These are phyloP conservation scores for Fusarium pilosicola DNA, from an alignment of 2,329 filamentous ascomycete species.

Conservation along the genomic window DNA sequence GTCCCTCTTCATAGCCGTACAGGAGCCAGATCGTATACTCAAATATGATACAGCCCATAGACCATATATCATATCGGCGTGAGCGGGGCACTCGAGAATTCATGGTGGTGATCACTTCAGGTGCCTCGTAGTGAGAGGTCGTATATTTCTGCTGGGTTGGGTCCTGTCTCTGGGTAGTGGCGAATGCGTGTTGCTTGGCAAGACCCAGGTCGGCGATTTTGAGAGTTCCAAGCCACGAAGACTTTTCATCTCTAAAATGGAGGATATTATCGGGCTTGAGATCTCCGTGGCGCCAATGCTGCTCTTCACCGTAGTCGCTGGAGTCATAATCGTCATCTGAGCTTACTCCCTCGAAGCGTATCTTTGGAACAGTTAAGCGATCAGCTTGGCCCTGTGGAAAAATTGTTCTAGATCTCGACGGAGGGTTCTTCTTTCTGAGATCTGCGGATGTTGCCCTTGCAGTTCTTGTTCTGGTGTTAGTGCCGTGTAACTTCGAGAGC, in stretches of 20 bases:
- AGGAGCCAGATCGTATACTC: slow-evolving; percentile 46
- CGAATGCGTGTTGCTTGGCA: slow-evolving; percentile 22
- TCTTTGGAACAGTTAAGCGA: neutral
- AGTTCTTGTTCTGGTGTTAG: neutral
- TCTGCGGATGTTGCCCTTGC: neutral
- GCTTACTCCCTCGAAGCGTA: neutral
- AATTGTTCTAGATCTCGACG: neutral
- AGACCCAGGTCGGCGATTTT: slow-evolving; percentile 27
- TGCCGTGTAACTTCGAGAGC: slow-evolving; percentile 15
- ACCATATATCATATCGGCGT: slow-evolving; percentile 46
- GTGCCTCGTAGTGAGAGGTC: slow-evolving; percentile 27
- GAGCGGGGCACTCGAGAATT: slow-evolving; percentile 17
- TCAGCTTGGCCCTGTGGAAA: neutral
- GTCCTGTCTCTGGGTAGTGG: neutral
- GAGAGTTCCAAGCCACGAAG: slow-evolving; percentile 14
- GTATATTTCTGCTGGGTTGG: slow-evolving; percentile 15
- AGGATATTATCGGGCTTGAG: slow-evolving; percentile 33
- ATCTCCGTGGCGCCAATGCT: slow-evolving; percentile 28
- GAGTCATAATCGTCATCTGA: neutral
- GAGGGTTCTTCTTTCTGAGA: neutral
- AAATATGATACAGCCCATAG: slow-evolving; percentile 45
- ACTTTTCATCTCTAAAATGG: neutral
- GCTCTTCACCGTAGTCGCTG: neutral
- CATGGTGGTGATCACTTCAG: slow-evolving; percentile 12
- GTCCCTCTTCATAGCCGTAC: slow-evolving; percentile 20